Percentiles rank a stretch among this genome's conserved stretches.
Evolutionary conservation across 768 basidiomycete species (phyloP).

Genomic region (Podaxis mareebaensis): DNA sequence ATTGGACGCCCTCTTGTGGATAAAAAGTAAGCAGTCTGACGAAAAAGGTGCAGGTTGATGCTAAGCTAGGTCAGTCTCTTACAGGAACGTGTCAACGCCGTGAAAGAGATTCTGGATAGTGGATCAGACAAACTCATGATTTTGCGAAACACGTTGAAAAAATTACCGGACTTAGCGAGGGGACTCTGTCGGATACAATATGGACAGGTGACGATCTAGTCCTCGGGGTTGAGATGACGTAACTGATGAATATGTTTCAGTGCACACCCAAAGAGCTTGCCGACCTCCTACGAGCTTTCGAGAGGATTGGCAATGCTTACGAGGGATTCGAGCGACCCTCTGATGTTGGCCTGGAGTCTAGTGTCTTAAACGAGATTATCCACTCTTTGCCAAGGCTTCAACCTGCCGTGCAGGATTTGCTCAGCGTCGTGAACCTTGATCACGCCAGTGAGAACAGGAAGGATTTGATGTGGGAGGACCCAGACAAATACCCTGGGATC

Average conservation of each 20-base stretch:
- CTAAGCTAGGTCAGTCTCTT: conserved; percentile 50
- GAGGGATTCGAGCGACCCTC: conserved; percentile 35
- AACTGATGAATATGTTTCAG: conserved; percentile 31
- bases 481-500: conserved; percentile 48
- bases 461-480: conserved; percentile 65
- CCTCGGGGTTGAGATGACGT: background rate
- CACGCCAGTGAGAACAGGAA: conserved; percentile 68
- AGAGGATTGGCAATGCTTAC: conserved; percentile 68
- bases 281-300: conserved; percentile 72
- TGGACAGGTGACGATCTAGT: conserved; percentile 65
- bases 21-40: conserved; percentile 44
- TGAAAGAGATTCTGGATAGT: conserved; percentile 76
- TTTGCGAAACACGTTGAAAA: conserved; percentile 68
- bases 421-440: conserved; percentile 58
- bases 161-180: conserved; percentile 84
- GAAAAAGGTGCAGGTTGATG: background rate
- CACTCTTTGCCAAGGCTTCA: conserved; percentile 65
- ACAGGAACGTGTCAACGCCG: conserved; percentile 76
- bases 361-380: conserved; percentile 70
- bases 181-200: conserved; percentile 90
- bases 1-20: conserved; percentile 83
- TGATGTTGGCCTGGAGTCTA: conserved; percentile 61
- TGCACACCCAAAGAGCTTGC: conserved; percentile 85
- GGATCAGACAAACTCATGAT: conserved; percentile 61
- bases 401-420: conserved; percentile 50